These are phyloP conservation scores for Sordaria brevicollis DNA, from an alignment of 495 filamentous ascomycete genomes.

Conservation along the genomic window DNA sequence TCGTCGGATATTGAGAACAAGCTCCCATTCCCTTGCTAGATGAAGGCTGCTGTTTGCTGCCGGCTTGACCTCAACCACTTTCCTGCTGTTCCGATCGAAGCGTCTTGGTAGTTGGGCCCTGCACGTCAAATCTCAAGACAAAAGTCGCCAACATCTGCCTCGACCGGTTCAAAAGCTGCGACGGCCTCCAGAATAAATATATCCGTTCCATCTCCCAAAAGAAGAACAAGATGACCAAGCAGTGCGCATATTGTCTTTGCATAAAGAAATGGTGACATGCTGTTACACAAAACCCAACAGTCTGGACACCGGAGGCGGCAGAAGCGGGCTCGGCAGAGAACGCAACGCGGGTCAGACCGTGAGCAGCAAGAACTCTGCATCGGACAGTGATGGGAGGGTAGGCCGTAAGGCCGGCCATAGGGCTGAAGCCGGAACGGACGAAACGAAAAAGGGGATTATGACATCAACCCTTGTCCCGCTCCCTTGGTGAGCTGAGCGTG, in stretches of 20 bases:
- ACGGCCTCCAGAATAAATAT: neutral
- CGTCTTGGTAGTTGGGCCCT: too few species aligned
- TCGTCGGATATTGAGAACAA: neutral
- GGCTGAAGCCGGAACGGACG: neutral
- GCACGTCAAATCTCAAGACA: too few species aligned
- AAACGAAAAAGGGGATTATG: neutral
- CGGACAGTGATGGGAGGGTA: neutral
- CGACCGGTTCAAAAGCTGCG: neutral
- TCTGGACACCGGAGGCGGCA: neutral
- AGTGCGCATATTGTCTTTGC: neutral
- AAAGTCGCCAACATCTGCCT: neutral
- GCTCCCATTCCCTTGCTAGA: neutral
- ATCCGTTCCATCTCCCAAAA: neutral
- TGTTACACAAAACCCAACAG: neutral
- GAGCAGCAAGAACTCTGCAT: neutral
- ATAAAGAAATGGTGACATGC: neutral
- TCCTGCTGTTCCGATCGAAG: too few species aligned
- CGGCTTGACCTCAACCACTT: neutral
- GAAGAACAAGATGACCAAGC: neutral
- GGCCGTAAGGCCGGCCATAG: too few species aligned
- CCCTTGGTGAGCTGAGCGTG: neutral
- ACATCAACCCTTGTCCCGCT: neutral
- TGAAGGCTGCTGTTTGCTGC: neutral
- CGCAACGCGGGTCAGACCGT: neutral
- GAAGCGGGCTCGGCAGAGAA: neutral